phyloP scores from a whole-genome alignment of 495 filamentous ascomycete species.

The Podospora comata region DNA sequence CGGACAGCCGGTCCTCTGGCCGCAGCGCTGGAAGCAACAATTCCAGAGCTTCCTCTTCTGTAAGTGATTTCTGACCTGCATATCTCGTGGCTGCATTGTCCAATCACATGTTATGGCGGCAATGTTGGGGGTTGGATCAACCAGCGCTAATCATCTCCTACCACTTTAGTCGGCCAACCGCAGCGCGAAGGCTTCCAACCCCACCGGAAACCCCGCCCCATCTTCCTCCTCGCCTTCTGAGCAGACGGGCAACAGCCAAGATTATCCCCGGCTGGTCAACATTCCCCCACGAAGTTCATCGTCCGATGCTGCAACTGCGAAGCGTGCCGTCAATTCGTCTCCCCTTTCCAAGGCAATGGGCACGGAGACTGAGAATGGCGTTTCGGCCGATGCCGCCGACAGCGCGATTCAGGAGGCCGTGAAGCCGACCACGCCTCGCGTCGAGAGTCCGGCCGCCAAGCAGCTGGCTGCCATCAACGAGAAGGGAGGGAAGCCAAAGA shows the following conservation, averaged over 20 bases:
- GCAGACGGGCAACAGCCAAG: slow-evolving; percentile 40
- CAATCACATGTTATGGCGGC: slow-evolving; percentile 38
- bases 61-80: slow-evolving; percentile 33
- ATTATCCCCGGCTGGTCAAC: slow-evolving; percentile 58
- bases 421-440: slow-evolving; percentile 34
- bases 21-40: slow-evolving; percentile 37
- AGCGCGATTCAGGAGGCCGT: slow-evolving; percentile 31
- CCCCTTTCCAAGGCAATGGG: slow-evolving; percentile 80
- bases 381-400: slow-evolving; percentile 32
- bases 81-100: slow-evolving; percentile 26
- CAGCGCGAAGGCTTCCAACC: slow-evolving; percentile 40
- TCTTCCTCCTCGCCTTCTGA: slow-evolving; percentile 38
- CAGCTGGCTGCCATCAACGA: slow-evolving; percentile 79
- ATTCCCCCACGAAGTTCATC: slow-evolving; percentile 68
- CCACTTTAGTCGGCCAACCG: slow-evolving; percentile 46
- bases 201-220: slow-evolving; percentile 49
- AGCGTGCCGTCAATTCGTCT: slow-evolving; percentile 69
- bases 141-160: slow-evolving; percentile 35
- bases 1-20: slow-evolving; percentile 40
- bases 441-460: slow-evolving; percentile 68
- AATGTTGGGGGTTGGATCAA: slow-evolving; percentile 20
- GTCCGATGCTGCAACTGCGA: slow-evolving; percentile 58
- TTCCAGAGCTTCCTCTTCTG: slow-evolving; percentile 43
- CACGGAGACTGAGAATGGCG: slow-evolving; percentile 33
- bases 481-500: slow-evolving; percentile 61